Evolutionary conservation across 345 rosid genomes (phyloP), one percentile per base, ranked within the genome.

Genomic region (Cardamine occulta): DNA sequence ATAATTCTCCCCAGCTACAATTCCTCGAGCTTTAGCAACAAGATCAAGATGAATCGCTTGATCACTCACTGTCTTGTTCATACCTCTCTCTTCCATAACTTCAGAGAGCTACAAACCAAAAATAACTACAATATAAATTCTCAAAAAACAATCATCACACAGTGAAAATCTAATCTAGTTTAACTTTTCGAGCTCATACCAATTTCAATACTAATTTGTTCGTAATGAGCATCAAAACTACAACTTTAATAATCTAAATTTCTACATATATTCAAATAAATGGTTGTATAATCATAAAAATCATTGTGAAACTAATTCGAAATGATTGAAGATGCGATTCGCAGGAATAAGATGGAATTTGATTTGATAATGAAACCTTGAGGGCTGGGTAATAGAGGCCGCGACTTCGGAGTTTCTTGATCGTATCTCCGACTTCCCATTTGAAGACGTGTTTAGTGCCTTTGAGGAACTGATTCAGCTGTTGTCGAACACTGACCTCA

Each of bases 31-130:
- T 84, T 95, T 92, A 37, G 97, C 96, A 69, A 90, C 81, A 60
- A 95, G 85, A 82, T 95, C 98, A 11, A 95, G 93, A 92, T 95
- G 99, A 34, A 95, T 88, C 39, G 98, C 98, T 81, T 92, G 94
- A 84, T 95, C 99, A 65, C 96, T 89, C 37, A 86, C 90, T 1
- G 98, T 95, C 86, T 89, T 92, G 83, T 90, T 89, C 94, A 90
- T 88, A 39, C 97, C 94, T 80, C 90, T 85, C 53, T 71, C 61
- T n/a, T 68, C 81, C 98, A 90, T 89, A 29, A 79, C 79, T 76
- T 95, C 94, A 37, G 99, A 95, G 17, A 95, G 86, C 98, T 95
- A 82, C 17, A 66, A 77, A 72, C 29, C 19, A 18, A 21, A 54
- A 72, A 79, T 42, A 34, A 57, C 42, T 29, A 14, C 28, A 73